Conservation (phyloP, 1,284 basidiomycete genomes). For the Somion occarium region DNA sequence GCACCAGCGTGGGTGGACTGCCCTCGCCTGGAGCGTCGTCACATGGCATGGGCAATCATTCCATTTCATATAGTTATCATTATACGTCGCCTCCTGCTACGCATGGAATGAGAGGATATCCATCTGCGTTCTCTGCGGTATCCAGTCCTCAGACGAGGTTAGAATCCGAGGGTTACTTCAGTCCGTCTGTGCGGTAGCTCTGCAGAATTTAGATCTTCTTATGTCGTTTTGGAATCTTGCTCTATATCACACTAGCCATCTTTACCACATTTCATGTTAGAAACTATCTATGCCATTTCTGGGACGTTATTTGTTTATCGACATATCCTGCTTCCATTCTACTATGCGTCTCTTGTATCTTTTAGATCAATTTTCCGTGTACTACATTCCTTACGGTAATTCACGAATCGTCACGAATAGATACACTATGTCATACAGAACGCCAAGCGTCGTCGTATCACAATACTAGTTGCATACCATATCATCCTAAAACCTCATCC, state of each 20-base stretch:
- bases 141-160: conserved; percentile 4
- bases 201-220: no score
- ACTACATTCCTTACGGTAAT: background rate
- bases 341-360: background rate
- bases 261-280: no score
- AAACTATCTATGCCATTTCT: no score
- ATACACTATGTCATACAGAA: no score
- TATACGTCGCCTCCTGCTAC: conserved; percentile 1
- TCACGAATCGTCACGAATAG: background rate
- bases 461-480: no score
- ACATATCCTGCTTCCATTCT: background rate
- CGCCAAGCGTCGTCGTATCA: background rate
- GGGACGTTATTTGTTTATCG: no score
- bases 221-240: background rate
- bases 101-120: background rate
- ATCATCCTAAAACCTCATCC: no score
- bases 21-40: conserved; percentile 7
- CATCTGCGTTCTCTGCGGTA: conserved; percentile 1
- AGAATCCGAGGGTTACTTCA: conserved; percentile 2
- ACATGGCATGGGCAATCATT: conserved; percentile 5
- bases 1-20: background rate
- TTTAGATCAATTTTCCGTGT: background rate
- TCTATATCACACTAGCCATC: no score
- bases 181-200: background rate
- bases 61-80: conserved; percentile 7